These are phyloP conservation scores for Keithomyces neogunnii DNA, from an alignment of 2,329 filamentous ascomycete genomes.

Conservation along the genomic window DNA sequence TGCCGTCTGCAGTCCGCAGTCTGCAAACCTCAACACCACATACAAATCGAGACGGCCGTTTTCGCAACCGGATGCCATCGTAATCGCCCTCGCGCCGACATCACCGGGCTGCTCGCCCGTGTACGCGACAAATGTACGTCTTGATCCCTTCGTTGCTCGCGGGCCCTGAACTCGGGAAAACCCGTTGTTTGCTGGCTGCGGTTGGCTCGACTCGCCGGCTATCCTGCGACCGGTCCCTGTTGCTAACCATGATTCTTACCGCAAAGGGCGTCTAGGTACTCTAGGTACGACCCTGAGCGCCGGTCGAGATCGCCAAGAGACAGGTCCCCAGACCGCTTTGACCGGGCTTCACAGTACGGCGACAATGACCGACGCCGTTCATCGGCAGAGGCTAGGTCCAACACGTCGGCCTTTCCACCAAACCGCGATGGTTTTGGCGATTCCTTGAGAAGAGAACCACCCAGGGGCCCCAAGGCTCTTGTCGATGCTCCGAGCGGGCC, in stretches of 20 bases:
- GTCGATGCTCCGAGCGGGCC: slow-evolving; percentile 62
- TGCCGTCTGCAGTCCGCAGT: neutral
- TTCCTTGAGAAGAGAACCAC: slow-evolving; percentile 56
- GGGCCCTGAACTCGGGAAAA: neutral
- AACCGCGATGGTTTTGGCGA: slow-evolving; percentile 52
- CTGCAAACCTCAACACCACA: neutral
- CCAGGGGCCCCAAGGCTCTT: slow-evolving; percentile 72
- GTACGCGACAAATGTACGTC: slow-evolving; percentile 5
- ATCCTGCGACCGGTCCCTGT: no score
- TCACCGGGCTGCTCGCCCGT: slow-evolving; percentile 3
- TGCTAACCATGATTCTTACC: slow-evolving; percentile 5
- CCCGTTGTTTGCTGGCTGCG: neutral
- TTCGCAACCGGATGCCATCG: slow-evolving; percentile 2
- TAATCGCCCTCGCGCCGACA: slow-evolving; percentile 1
- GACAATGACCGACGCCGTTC: slow-evolving; percentile 64
- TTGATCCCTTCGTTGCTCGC: neutral
- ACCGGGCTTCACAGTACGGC: slow-evolving; percentile 44
- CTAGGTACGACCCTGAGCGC: slow-evolving; percentile 55
- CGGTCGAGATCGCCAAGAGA: slow-evolving; percentile 59
- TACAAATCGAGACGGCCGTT: neutral
- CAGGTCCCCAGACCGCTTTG: slow-evolving; percentile 60
- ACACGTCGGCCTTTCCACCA: slow-evolving; percentile 50
- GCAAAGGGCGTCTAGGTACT: slow-evolving; percentile 44
- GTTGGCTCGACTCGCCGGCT: neutral
- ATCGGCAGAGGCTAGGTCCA: slow-evolving; percentile 48